Percentiles rank a stretch among this genome's conserved stretches.
Conservation (phyloP, 2,329 filamentous ascomycete genomes). For the Fonsecaea pedrosoi region DNA sequence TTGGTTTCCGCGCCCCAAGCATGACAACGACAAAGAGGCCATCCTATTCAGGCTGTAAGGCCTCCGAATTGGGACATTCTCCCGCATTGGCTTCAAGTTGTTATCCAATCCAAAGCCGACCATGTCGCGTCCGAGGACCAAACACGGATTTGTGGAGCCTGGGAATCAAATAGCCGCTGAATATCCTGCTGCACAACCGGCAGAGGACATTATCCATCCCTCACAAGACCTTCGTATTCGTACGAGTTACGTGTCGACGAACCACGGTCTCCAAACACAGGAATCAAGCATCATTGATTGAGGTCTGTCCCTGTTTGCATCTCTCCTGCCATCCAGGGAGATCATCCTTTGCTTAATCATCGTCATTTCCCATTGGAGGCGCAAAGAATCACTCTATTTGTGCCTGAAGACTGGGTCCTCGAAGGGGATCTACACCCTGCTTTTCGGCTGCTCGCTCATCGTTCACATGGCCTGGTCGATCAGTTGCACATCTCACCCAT, state of each 20-base stretch:
- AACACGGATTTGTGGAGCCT: conserved; percentile 1
- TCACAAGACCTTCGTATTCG: not conserved
- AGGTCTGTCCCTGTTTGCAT: not conserved
- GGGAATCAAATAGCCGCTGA: not conserved
- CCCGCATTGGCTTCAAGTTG: conserved; percentile 8
- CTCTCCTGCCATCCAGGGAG: not conserved
- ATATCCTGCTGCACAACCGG: not conserved
- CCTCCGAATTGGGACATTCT: conserved; percentile 10
- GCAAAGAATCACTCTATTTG: not conserved
- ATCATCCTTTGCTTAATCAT: not conserved
- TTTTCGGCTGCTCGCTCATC: conserved; percentile 11
- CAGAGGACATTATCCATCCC: not conserved
- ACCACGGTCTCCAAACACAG: not conserved
- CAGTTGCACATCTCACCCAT: conserved; percentile 13
- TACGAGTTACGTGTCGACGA: not conserved
- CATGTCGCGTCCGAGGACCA: not conserved
- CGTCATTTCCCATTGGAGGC: not conserved
- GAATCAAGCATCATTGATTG: not conserved
- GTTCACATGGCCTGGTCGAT: conserved; percentile 16
- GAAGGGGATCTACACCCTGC: conserved; percentile 10
- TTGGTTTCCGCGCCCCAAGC: conserved; percentile 15
- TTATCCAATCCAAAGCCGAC: not conserved
- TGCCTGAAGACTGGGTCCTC: not conserved
- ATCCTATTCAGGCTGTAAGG: conserved; percentile 4
- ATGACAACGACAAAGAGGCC: not conserved